Evolutionary conservation across 129 eudicot species (phyloP).

Genomic region (Ambrosia artemisiifolia): DNA sequence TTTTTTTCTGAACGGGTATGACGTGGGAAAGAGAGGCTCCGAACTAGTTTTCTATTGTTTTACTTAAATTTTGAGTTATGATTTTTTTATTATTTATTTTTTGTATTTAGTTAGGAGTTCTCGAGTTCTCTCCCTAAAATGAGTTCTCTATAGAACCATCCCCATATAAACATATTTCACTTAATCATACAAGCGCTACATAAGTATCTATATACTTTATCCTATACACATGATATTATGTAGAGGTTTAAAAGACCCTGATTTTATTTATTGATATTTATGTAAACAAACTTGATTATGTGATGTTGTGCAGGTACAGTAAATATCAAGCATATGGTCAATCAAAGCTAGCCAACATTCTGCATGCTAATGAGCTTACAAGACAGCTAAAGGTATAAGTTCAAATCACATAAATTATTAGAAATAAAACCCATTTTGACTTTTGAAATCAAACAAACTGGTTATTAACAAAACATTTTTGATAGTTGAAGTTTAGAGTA

Average conservation of each 20-base stretch:
- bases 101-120: no score
- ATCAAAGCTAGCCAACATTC: slow-evolving; percentile 74
- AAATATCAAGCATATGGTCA: slow-evolving; percentile 68
- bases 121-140: no score
- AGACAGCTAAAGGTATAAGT: slow-evolving; percentile 55
- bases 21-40: no score
- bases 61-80: no score
- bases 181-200: neutral
- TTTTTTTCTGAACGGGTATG: no score
- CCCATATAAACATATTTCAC: no score
- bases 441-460: slow-evolving; percentile 8
- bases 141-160: no score
- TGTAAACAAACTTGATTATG: slow-evolving; percentile 5
- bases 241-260: neutral
- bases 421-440: neutral
- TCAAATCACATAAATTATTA: neutral
- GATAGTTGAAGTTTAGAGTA: neutral
- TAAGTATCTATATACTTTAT: neutral
- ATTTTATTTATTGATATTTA: neutral
- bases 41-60: no score
- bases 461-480: neutral
- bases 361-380: slow-evolving; percentile 70
- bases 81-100: no score
- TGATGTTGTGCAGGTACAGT: slow-evolving; percentile 50
- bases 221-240: slow-evolving; percentile 2